Evolutionary conservation across 495 filamentous ascomycete species (phyloP).

Genomic region (Stereocaulon alpinum): DNA sequence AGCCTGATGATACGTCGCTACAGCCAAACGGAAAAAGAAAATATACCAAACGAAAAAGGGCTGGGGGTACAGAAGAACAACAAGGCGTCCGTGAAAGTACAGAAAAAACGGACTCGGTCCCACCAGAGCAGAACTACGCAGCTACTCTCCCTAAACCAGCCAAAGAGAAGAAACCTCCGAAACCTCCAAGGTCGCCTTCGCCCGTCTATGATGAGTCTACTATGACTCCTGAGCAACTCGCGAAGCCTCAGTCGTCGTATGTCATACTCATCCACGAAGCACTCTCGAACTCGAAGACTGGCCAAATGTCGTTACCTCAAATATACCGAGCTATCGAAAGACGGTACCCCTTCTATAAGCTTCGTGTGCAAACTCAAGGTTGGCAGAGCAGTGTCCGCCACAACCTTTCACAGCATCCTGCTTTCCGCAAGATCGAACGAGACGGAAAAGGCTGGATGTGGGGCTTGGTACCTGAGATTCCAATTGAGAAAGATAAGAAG

Average conservation of each 20-base stretch:
- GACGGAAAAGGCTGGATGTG: constrained; percentile 65
- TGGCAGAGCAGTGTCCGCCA: constrained; percentile 98
- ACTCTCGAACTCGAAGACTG: constrained; percentile 56
- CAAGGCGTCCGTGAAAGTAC: constrained; percentile 38
- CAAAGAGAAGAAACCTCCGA: constrained; percentile 29
- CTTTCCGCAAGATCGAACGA: constrained; percentile 75
- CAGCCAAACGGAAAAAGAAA: constrained; percentile 66
- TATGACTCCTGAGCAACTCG: constrained; percentile 73
- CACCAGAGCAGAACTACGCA: constrained; percentile 34
- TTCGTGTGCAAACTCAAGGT: constrained; percentile 63
- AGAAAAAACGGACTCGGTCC: constrained; percentile 26
- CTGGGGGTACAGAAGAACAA: constrained; percentile 37
- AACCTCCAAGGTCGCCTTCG: constrained; percentile 53
- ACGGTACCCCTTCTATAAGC: constrained; percentile 84
- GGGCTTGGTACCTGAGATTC: constrained; percentile 51
- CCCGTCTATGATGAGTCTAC: constrained; percentile 64
- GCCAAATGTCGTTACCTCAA: constrained; percentile 74
- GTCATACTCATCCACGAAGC: constrained; percentile 86
- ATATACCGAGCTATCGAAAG: constrained; percentile 84
- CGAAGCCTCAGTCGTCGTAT: constrained; percentile 79
- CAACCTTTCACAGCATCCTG: constrained; percentile 79
- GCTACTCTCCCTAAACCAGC: constrained; percentile 42
- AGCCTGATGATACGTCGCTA: constrained; percentile 43
- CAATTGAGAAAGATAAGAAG: constrained; percentile 63
- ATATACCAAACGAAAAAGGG: constrained; percentile 64